Percentiles rank a stretch among this genome's conserved stretches.
Conservation (phyloP, 2,329 filamentous ascomycete genomes). For the Orbilia quercus region DNA sequence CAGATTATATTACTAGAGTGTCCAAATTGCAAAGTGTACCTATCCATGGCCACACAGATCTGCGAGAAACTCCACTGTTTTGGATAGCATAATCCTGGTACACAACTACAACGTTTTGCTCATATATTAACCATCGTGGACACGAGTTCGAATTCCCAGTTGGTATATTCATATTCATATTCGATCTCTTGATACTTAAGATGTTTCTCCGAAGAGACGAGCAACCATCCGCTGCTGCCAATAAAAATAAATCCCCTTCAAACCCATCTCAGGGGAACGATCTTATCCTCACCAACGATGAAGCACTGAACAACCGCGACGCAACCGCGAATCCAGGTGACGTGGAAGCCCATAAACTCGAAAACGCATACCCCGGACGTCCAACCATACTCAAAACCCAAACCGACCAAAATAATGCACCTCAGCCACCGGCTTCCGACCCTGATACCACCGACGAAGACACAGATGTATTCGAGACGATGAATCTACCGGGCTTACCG, state of each 20-base stretch:
- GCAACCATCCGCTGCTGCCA: too few species aligned
- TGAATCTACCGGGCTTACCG: constrained; percentile 8
- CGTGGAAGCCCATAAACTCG: constrained; percentile 33
- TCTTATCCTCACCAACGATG: neutral
- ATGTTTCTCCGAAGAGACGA: constrained; percentile 5
- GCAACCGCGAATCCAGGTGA: constrained; percentile 8
- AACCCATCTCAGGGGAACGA: neutral
- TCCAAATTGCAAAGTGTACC: too few species aligned
- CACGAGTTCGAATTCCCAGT: too few species aligned
- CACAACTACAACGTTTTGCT: constrained; percentile 20
- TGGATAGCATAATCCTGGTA: constrained; percentile 3
- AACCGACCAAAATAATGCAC: neutral
- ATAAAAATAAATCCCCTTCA: neutral
- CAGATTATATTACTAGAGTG: neutral
- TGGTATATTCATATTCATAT: neutral
- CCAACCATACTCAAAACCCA: constrained; percentile 38
- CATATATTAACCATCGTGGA: too few species aligned
- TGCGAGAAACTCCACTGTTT: neutral
- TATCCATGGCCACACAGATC: neutral
- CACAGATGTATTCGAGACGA: constrained; percentile 3
- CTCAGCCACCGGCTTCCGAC: neutral
- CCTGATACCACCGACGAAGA: neutral
- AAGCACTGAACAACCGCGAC: constrained; percentile 10
- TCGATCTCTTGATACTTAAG: neutral
- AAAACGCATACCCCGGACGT: constrained; percentile 28